Percentiles rank a stretch among this genome's conserved stretches.
Evolutionary conservation across 352 stramenopile species (phyloP).

Genomic region (Plasmopara viticola): DNA sequence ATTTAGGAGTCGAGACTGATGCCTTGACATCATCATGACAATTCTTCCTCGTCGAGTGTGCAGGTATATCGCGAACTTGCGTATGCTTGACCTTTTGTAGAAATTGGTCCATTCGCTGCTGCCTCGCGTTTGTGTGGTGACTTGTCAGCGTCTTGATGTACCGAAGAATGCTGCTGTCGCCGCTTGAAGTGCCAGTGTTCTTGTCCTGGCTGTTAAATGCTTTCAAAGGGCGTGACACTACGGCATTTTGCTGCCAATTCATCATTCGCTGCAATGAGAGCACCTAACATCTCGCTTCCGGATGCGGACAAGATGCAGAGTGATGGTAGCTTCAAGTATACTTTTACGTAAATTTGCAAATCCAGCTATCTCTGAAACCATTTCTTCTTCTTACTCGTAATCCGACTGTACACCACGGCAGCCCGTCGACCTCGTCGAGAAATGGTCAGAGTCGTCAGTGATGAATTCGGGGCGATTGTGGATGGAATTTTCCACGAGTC

Average conservation of each 20-base stretch:
- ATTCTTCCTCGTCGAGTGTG: constrained; percentile 3
- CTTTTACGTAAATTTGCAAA: too few species aligned
- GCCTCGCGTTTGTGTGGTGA: constrained; percentile 38
- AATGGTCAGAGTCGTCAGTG: constrained; percentile 68
- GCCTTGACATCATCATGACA: too few species aligned
- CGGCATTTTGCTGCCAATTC: too few species aligned
- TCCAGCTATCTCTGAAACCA: constrained; percentile 36
- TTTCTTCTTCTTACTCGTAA: constrained; percentile 54
- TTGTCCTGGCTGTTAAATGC: too few species aligned
- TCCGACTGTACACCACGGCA: constrained; percentile 51
- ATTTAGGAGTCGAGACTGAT: too few species aligned
- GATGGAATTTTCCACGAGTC: constrained; percentile 64
- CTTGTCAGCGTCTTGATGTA: constrained; percentile 46
- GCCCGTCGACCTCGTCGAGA: constrained; percentile 54
- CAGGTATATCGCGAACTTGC: constrained; percentile 3
- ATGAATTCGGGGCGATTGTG: constrained; percentile 47
- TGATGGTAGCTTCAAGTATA: too few species aligned
- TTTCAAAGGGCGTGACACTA: too few species aligned
- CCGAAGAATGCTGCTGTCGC: constrained; percentile 34
- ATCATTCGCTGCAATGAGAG: too few species aligned
- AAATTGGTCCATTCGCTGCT: constrained; percentile 38
- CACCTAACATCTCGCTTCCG: too few species aligned
- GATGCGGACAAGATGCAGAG: too few species aligned
- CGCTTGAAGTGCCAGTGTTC: not conserved
- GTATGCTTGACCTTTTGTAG: constrained; percentile 23